A percentile compares a stretch with the other conserved stretches of the same genome.
Evolutionary conservation across 2,329 filamentous ascomycete species (phyloP).

Genomic region (Aspergillus nomiae): DNA sequence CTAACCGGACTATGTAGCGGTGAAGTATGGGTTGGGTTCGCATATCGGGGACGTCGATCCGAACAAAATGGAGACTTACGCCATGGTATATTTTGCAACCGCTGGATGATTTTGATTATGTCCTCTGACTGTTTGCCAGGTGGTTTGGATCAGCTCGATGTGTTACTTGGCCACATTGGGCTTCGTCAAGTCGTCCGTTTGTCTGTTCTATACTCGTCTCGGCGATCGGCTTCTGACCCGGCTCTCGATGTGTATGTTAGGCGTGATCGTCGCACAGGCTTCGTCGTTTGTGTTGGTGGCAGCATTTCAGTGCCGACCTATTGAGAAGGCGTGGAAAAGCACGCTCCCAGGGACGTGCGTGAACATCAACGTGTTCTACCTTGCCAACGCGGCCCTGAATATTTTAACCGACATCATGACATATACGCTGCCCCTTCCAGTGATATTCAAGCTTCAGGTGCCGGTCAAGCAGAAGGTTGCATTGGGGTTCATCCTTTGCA

Average conservation of each 20-base stretch:
- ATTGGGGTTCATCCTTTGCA: constrained; percentile 52
- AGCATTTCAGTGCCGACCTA: constrained; percentile 49
- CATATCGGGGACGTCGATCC: constrained; percentile 17
- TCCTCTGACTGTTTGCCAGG: constrained; percentile 21
- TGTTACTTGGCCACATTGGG: constrained; percentile 52
- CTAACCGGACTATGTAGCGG: constrained; percentile 12
- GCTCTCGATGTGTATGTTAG: constrained; percentile 43
- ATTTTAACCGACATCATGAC: constrained; percentile 61
- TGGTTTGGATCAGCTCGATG: constrained; percentile 51
- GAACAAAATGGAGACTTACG: constrained; percentile 14
- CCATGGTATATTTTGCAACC: constrained; percentile 5
- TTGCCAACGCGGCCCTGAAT: constrained; percentile 60
- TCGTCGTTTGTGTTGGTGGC: constrained; percentile 45
- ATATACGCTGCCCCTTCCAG: constrained; percentile 55
- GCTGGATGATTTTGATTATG: no score
- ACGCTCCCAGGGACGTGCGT: constrained; percentile 45
- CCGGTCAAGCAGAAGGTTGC: constrained; percentile 50
- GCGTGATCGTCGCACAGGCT: constrained; percentile 44
- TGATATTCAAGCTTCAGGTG: constrained; percentile 50
- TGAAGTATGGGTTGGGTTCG: constrained; percentile 20
- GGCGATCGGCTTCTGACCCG: constrained; percentile 41
- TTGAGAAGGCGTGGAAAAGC: constrained; percentile 44
- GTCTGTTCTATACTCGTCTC: constrained; percentile 49
- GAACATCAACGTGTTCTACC: constrained; percentile 53
- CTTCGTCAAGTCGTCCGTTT: constrained; percentile 52